Conservation (phyloP, 2,329 filamentous ascomycete species). For the Penicillium sp. region DNA sequence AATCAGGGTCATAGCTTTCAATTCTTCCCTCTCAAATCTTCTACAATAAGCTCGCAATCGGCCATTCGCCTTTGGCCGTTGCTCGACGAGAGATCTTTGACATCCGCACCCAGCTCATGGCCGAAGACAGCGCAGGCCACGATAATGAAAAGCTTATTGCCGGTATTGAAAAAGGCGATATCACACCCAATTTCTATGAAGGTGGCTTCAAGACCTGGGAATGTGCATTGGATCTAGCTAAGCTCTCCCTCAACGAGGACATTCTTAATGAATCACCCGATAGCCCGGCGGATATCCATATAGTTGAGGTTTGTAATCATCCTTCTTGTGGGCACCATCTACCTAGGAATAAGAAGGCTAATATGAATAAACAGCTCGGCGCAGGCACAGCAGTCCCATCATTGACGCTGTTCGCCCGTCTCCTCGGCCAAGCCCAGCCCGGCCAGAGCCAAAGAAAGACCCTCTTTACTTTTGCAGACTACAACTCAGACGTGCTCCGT, state of each 20-base stretch:
- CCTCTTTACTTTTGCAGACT: slow-evolving; percentile 53
- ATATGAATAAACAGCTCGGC: slow-evolving; percentile 43
- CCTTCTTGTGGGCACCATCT: background rate
- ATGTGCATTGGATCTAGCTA: slow-evolving; percentile 53
- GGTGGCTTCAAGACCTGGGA: slow-evolving; percentile 64
- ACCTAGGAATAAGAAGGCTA: background rate
- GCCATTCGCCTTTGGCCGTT: slow-evolving; percentile 26
- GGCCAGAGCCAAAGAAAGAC: slow-evolving; percentile 21
- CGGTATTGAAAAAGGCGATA: slow-evolving; percentile 48
- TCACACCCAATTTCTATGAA: slow-evolving; percentile 55
- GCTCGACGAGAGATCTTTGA: slow-evolving; percentile 56
- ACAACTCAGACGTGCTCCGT: slow-evolving; percentile 53
- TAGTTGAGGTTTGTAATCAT: slow-evolving; percentile 30
- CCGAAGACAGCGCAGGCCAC: slow-evolving; percentile 42
- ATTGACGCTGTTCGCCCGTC: slow-evolving; percentile 47
- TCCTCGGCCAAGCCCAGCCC: slow-evolving; percentile 31
- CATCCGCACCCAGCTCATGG: slow-evolving; percentile 56
- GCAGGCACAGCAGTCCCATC: slow-evolving; percentile 55
- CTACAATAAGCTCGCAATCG: slow-evolving; percentile 47
- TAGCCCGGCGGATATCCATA: slow-evolving; percentile 30
- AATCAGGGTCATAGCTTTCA: slow-evolving; percentile 37
- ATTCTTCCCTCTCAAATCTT: slow-evolving; percentile 52
- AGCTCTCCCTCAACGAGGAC: slow-evolving; percentile 22
- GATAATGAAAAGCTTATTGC: slow-evolving; percentile 39
- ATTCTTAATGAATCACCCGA: slow-evolving; percentile 7